Conservation (phyloP, 2,329 filamentous ascomycete genomes). For the Aspergillus neotritici region DNA sequence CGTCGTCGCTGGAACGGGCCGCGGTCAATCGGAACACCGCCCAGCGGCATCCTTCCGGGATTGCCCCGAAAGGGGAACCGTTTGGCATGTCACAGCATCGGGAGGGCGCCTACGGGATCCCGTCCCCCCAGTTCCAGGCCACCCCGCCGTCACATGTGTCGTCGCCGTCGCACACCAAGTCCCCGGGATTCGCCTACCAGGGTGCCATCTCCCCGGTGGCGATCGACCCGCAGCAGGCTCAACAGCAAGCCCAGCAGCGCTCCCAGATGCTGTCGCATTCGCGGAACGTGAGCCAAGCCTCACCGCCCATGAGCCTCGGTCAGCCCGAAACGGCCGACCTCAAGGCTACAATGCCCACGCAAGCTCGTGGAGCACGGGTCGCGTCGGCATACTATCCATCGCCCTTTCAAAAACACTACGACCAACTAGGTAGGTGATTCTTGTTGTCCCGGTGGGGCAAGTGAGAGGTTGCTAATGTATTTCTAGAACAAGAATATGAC, state of each 20-base stretch:
- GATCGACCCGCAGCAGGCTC: slow-evolving; percentile 45
- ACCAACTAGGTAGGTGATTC: slow-evolving; percentile 81
- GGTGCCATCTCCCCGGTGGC: slow-evolving; percentile 58
- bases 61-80: slow-evolving; percentile 61
- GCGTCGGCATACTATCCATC: slow-evolving; percentile 67
- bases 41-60: slow-evolving; percentile 65
- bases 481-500: slow-evolving; percentile 94
- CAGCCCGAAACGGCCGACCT: slow-evolving; percentile 33
- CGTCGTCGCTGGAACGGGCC: slow-evolving; percentile 71
- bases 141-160: slow-evolving; percentile 75
- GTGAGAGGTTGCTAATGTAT: slow-evolving; percentile 54
- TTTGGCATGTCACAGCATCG: slow-evolving; percentile 46
- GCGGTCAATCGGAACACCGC: slow-evolving; percentile 72
- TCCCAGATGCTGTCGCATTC: slow-evolving; percentile 42
- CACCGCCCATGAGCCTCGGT: slow-evolving; percentile 31
- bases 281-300: slow-evolving; percentile 29
- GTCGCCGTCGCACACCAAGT: slow-evolving; percentile 59
- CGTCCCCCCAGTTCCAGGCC: slow-evolving; percentile 69
- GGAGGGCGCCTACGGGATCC: slow-evolving; percentile 36
- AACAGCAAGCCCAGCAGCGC: slow-evolving; percentile 34
- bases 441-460: slow-evolving; percentile 37
- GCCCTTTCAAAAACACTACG: slow-evolving; percentile 88
- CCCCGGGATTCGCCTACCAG: slow-evolving; percentile 56
- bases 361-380: slow-evolving; percentile 29
- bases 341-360: slow-evolving; percentile 28